These are phyloP conservation scores for Brettanomyces sp. DNA, from an alignment of 805 yeast genomes.

Conservation along the genomic window DNA sequence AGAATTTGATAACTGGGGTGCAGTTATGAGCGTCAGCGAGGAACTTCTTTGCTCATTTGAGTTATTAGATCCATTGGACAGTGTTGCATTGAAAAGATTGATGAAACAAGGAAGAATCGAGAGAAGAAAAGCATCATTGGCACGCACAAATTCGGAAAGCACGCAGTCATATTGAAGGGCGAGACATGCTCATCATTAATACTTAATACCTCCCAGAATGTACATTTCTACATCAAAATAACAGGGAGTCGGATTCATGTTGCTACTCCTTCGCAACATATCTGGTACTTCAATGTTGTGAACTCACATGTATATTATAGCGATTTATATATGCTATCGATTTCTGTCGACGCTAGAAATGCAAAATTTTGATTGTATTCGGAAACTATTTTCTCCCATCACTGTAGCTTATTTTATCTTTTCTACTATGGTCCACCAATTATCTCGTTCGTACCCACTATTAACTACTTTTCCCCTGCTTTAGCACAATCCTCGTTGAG, in stretches of 20 bases:
- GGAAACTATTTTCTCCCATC: not conserved
- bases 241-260: no score
- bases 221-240: no score
- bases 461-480: conserved; percentile 68
- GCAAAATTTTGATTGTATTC: not conserved
- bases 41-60: conserved; percentile 90
- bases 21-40: conserved; percentile 94
- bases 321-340: not conserved
- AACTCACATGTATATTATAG: conserved; percentile 1
- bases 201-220: no score
- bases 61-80: conserved; percentile 85
- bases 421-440: conserved; percentile 73
- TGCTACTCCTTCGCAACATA: no score
- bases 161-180: conserved; percentile 2
- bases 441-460: conserved; percentile 85
- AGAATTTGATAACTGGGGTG: conserved; percentile 93
- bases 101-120: conserved; percentile 92
- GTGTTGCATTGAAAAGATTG: conserved; percentile 85
- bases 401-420: conserved; percentile 13
- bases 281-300: no score
- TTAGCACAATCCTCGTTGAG: conserved; percentile 54
- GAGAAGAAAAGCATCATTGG: conserved; percentile 48
- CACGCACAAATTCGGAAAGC: conserved; percentile 7
- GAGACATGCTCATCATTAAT: no score
- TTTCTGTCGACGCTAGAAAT: not conserved